Percentiles rank a stretch among this genome's conserved stretches.
phyloP scores from a whole-genome alignment of 495 filamentous ascomycete genomes.

The Oleoguttula mirabilis region DNA sequence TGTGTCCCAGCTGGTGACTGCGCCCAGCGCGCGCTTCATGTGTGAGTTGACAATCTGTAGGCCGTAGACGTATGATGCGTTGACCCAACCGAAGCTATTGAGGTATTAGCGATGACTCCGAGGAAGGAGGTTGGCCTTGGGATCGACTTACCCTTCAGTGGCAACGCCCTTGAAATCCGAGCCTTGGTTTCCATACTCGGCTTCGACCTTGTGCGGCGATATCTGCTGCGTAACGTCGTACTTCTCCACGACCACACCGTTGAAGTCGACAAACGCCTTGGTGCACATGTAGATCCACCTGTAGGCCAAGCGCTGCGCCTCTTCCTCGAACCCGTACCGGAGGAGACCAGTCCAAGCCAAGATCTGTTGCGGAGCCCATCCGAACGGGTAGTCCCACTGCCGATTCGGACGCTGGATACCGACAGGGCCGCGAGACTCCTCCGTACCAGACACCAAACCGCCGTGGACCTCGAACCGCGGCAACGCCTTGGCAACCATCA shows the following conservation, averaged over 20 bases:
- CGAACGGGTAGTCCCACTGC: slow-evolving; percentile 97
- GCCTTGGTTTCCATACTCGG: slow-evolving; percentile 96
- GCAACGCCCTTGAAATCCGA: slow-evolving; percentile 86
- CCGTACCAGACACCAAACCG: slow-evolving; percentile 79
- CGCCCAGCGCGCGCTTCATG: slow-evolving; percentile 72
- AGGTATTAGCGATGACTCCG: no score
- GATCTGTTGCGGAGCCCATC: slow-evolving; percentile 98
- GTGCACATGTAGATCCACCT: slow-evolving; percentile 97
- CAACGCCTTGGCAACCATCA: slow-evolving; percentile 61
- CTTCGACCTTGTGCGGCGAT: slow-evolving; percentile 83
- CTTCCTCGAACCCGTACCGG: slow-evolving; percentile 80
- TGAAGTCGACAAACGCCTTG: slow-evolving; percentile 93
- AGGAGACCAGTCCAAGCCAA: slow-evolving; percentile 86
- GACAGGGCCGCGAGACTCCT: slow-evolving; percentile 69
- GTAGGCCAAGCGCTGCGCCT: slow-evolving; percentile 78
- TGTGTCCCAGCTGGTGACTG: slow-evolving; percentile 68
- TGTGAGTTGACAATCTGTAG: slow-evolving; percentile 72
- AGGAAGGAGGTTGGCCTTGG: background rate
- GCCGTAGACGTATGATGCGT: slow-evolving; percentile 88
- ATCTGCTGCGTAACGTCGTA: slow-evolving; percentile 87
- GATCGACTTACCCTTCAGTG: slow-evolving; percentile 79
- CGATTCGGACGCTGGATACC: slow-evolving; percentile 76
- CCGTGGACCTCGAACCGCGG: slow-evolving; percentile 79
- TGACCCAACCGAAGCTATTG: slow-evolving; percentile 91
- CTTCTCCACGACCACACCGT: slow-evolving; percentile 95